Base-by-base conservation (phyloP, 768 basidiomycete species). In the Brasilioporus rufonigricans region DNA sequence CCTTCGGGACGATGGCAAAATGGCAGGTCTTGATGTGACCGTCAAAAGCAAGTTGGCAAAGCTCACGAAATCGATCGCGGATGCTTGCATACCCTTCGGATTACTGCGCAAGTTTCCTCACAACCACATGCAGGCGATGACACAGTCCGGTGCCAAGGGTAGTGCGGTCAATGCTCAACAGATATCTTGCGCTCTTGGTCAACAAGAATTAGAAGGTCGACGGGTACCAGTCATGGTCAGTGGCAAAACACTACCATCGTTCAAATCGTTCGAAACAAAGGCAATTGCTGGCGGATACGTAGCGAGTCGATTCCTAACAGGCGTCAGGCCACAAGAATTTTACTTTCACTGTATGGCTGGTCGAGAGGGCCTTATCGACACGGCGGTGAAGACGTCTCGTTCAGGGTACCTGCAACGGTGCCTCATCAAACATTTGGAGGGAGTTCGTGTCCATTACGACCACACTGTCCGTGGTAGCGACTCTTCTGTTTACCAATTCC, bases 331-430 rank as follows among this genome's bases (percentile, higher is more conserved):
- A 0, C 97, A 99, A 69, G 97, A 99, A 71, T 99, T 98, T 74
- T 99, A 97, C 76, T 99, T 99, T 80, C 97, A 99, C 74, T 98
- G 97, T 69, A 99, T 99, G 97, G 97, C 97, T 54, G 97, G 97
- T 49, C 85, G 97, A 62, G 97, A 99, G 76, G 97, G 97, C 66
- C 81, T 99, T 36, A 99, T 99, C 65, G 97, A 99, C 67, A 99
- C 97, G 6, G 97, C 97, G 35, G 96, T 99, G 70, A 99, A 99
- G 76, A 99, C 97, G 5, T 92, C 90, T 58, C 93, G 97, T 51
- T 98, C 97, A 5, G 97, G 97, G 19, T 99, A 99, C 71, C 82
- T 99, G 19, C 97, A 99, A 70, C 85, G 97, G 44, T 98, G 97
- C 75, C 78, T 99, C 61, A 95, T 99, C 78, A 99, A 99, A 72